Percentiles rank a stretch among this genome's conserved stretches.
These are phyloP conservation scores for Phaeolepiota aurea DNA, from an alignment of 768 basidiomycete species.

Conservation along the genomic window DNA sequence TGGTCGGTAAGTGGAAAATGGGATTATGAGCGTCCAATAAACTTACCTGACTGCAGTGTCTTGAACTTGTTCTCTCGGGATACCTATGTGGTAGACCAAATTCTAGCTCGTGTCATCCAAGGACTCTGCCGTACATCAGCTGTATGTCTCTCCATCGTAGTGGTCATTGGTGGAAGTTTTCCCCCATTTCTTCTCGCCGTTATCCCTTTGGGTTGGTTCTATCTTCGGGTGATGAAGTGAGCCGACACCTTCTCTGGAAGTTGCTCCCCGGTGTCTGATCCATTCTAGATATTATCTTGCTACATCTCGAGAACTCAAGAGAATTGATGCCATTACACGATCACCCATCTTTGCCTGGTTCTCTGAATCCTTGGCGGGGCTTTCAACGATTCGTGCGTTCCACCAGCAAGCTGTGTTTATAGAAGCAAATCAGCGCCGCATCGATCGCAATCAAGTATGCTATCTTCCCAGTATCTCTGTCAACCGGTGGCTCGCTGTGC, in stretches of 20 bases:
- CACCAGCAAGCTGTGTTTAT: constrained; percentile 61
- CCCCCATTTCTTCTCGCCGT: constrained; percentile 75
- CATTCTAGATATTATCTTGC: constrained; percentile 71
- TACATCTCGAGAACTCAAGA: constrained; percentile 82
- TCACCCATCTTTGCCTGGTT: constrained; percentile 92
- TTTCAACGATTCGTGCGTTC: constrained; percentile 81
- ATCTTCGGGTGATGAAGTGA: constrained; percentile 72
- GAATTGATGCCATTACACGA: constrained; percentile 80
- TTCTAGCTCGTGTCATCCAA: constrained; percentile 71
- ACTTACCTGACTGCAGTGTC: constrained; percentile 37
- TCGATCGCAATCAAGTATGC: constrained; percentile 84
- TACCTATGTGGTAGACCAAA: constrained; percentile 77
- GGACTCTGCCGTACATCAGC: constrained; percentile 60
- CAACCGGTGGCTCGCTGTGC: constrained; percentile 79
- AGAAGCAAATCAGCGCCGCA: constrained; percentile 57
- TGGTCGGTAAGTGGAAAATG: constrained; percentile 46
- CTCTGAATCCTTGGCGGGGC: constrained; percentile 65
- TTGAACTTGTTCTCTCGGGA: constrained; percentile 91
- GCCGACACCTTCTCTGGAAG: too few species aligned
- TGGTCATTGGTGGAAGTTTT: constrained; percentile 76
- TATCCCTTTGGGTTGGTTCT: constrained; percentile 72
- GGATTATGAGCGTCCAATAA: not conserved
- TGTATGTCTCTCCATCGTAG: constrained; percentile 46
- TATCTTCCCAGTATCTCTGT: constrained; percentile 64
- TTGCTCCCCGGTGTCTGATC: constrained; percentile 1